Percentiles rank a stretch among this genome's conserved stretches.
Evolutionary conservation across 2,329 filamentous ascomycete species (phyloP).

Genomic region (Botrytis sinoallii): DNA sequence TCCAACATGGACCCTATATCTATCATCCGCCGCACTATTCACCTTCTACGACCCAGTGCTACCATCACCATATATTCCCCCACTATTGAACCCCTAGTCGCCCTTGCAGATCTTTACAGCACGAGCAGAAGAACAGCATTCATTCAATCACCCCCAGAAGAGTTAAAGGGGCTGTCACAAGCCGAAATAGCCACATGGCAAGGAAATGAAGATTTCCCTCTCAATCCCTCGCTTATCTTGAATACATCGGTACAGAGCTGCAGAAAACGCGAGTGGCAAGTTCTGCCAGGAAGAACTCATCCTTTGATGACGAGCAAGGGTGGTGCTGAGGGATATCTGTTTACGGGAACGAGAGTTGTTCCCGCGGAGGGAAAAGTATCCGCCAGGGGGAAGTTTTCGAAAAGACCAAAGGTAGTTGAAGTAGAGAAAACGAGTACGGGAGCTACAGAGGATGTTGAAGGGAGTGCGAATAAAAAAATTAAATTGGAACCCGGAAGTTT

Average conservation of each 20-base stretch:
- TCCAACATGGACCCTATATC: constrained; percentile 77
- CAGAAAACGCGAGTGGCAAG: constrained; percentile 79
- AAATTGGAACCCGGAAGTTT: constrained; percentile 8
- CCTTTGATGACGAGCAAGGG: constrained; percentile 88
- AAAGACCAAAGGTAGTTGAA: constrained; percentile 25
- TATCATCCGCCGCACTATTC: constrained; percentile 71
- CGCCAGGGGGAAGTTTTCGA: constrained; percentile 69
- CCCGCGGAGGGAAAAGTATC: constrained; percentile 77
- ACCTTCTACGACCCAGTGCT: constrained; percentile 78
- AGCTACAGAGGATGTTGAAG: background rate
- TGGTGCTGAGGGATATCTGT: constrained; percentile 85
- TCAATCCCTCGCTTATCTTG: constrained; percentile 82
- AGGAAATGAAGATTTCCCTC: constrained; percentile 72
- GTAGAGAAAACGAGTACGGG: constrained; percentile 15
- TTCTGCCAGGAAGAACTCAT: constrained; percentile 86
- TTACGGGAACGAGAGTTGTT: constrained; percentile 77
- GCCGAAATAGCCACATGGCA: constrained; percentile 55
- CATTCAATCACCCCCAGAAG: constrained; percentile 51
- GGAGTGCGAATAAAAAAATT: constrained; percentile 18
- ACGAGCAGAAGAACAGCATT: constrained; percentile 77
- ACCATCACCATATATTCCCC: constrained; percentile 83
- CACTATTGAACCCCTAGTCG: constrained; percentile 72
- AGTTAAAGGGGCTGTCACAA: constrained; percentile 40
- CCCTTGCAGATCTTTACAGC: constrained; percentile 79
- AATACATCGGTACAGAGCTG: constrained; percentile 78